phyloP scores from a whole-genome alignment of 352 stramenopile species.

The Phytophthora tentaculata region DNA sequence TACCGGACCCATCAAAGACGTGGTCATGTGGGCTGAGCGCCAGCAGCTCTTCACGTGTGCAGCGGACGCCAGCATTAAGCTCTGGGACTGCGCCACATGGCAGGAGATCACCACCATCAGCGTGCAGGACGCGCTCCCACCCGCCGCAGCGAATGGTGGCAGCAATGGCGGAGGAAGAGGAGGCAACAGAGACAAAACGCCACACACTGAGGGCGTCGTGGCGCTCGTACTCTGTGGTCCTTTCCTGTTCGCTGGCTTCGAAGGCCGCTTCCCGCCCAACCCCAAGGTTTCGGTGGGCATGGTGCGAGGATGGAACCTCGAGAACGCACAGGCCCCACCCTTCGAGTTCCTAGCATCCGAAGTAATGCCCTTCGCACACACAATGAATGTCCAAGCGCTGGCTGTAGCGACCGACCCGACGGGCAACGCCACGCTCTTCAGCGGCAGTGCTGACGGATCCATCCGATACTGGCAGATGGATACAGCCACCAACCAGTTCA shows the following conservation, averaged over 20 bases:
- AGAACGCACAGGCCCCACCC: conserved; percentile 63
- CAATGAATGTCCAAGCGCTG: conserved; percentile 75
- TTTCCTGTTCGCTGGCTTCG: conserved; percentile 86
- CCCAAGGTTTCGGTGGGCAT: conserved; percentile 69
- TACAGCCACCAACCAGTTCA: conserved; percentile 68
- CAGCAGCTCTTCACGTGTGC: conserved; percentile 85
- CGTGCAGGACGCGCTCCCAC: conserved; percentile 43
- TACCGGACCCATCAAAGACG: conserved; percentile 75
- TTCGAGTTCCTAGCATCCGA: conserved; percentile 75
- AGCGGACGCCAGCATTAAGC: conserved; percentile 76
- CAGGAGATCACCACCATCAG: conserved; percentile 81
- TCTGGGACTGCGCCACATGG: conserved; percentile 86
- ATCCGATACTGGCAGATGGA: conserved; percentile 89
- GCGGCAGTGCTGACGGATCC: conserved; percentile 71
- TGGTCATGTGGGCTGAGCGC: conserved; percentile 70
- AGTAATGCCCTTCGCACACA: conserved; percentile 77
- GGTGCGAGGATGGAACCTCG: conserved; percentile 85
- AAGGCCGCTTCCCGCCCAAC: conserved; percentile 66
- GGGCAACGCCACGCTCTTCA: conserved; percentile 79
- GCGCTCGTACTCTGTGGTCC: conserved; percentile 75
- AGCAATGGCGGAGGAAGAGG: conserved; percentile 21
- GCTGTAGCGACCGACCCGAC: conserved; percentile 70
- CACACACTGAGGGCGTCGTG: conserved; percentile 60
- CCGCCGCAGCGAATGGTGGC: conserved; percentile 11
- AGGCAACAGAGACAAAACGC: conserved; percentile 24